Conservation (phyloP, 140 eudicot genomes). For the Anethum foeniculum region DNA sequence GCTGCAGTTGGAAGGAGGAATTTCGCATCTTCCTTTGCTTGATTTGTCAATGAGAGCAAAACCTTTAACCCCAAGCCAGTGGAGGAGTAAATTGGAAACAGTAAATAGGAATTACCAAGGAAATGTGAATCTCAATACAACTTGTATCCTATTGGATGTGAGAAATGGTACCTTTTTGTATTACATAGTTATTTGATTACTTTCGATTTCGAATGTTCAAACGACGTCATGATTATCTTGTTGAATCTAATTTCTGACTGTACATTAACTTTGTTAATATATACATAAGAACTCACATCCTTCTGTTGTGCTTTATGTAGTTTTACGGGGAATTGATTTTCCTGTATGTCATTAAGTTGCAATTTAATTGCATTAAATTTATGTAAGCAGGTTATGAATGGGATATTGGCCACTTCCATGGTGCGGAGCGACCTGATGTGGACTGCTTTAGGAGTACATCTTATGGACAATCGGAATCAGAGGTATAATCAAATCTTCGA, state of each 20-base stretch:
- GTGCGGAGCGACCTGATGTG: constrained; percentile 92
- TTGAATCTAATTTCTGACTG: neutral
- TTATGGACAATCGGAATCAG: constrained; percentile 67
- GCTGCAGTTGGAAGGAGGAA: constrained; percentile 79
- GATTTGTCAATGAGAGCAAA: constrained; percentile 79
- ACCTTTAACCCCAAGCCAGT: constrained; percentile 73
- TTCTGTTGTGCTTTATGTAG: neutral
- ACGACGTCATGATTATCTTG: neutral
- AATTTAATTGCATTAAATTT: constrained; percentile 1
- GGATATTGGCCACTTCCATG: constrained; percentile 94
- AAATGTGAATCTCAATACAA: constrained; percentile 21
- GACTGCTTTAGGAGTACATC: constrained; percentile 92
- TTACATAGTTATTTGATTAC: neutral
- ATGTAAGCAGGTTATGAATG: constrained; percentile 83
- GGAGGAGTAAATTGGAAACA: constrained; percentile 62
- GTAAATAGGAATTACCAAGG: constrained; percentile 27
- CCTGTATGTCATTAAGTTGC: neutral
- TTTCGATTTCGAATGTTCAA: neutral
- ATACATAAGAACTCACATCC: neutral
- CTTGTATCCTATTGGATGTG: constrained; percentile 69
- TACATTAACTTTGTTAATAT: neutral
- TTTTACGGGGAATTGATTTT: neutral
- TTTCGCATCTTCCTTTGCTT: constrained; percentile 80
- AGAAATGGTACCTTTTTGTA: constrained; percentile 67
- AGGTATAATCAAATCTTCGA: constrained; percentile 32